Evolutionary conservation across 441 rosid genomes (phyloP).

Genomic region (Arabidopsis hybrid): DNA sequence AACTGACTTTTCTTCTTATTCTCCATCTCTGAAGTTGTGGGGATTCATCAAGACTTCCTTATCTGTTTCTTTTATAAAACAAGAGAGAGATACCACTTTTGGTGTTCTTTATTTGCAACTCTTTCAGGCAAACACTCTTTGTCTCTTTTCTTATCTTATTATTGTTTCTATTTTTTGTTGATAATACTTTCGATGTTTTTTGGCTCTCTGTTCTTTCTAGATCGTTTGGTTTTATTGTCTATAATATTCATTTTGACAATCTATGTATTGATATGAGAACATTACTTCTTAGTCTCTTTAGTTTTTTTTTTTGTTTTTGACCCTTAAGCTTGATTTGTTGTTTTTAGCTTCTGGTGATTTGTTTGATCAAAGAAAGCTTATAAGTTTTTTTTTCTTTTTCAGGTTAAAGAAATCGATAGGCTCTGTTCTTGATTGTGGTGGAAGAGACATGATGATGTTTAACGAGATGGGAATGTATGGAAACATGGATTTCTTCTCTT

Average conservation of each 20-base stretch:
- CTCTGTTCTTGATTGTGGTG: too few relatives aligned
- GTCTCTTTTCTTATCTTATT: constrained; percentile 6
- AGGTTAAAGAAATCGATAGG: constrained; percentile 19
- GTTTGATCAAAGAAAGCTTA: not conserved
- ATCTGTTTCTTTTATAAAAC: constrained; percentile 3
- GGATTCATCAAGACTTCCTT: constrained; percentile 12
- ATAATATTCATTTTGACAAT: not conserved
- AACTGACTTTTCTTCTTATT: constrained; percentile 33
- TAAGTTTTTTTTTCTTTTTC: not conserved
- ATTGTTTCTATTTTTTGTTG: not conserved
- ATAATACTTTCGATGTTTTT: not conserved
- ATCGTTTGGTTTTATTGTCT: constrained; percentile 18
- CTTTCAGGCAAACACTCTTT: constrained; percentile 32
- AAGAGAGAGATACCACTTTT: constrained; percentile 22
- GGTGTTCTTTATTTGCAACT: constrained; percentile 31
- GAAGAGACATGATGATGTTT: constrained; percentile 53
- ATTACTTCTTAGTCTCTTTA: too few relatives aligned
- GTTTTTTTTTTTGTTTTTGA: not conserved
- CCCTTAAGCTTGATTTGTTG: not conserved
- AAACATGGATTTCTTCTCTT: constrained; percentile 66
- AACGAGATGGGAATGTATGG: constrained; percentile 80
- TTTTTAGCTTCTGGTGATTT: not conserved
- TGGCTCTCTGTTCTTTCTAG: not conserved
- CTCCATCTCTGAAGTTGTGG: not conserved
- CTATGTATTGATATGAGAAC: not conserved